These are phyloP conservation scores for Solanum hybrid DNA, from an alignment of 305 asterid species.

Conservation along the genomic window DNA sequence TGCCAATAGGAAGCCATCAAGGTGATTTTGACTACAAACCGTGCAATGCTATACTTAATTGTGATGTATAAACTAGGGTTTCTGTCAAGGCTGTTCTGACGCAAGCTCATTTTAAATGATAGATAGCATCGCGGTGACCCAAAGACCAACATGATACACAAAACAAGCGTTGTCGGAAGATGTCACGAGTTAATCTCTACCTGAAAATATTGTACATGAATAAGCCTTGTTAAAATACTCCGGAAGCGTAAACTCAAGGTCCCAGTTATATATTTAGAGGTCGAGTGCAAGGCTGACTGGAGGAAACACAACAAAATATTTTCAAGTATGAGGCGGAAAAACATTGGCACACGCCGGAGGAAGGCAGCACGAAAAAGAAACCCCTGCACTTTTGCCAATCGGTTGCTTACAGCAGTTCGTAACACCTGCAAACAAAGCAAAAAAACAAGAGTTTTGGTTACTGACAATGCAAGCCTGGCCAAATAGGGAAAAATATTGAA, in stretches of 20 bases:
- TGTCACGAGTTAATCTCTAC: conserved; percentile 26
- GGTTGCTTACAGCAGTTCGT: conserved; percentile 88
- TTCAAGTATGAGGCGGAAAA: conserved; percentile 86
- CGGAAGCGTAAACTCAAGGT: conserved; percentile 87
- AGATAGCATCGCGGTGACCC: background rate
- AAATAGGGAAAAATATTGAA: background rate
- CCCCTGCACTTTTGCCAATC: conserved; percentile 98
- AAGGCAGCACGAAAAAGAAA: conserved; percentile 94
- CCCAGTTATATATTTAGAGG: conserved; percentile 89
- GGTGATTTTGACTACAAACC: background rate
- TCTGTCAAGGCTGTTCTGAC: background rate
- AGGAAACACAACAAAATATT: conserved; percentile 80
- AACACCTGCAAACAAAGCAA: conserved; percentile 49
- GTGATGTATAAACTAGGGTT: background rate
- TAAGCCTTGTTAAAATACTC: conserved; percentile 73
- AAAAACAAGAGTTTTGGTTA: background rate
- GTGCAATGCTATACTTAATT: background rate
- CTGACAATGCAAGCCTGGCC: background rate
- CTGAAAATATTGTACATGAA: conserved; percentile 90
- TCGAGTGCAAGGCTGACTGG: conserved; percentile 83
- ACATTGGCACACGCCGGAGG: conserved; percentile 89
- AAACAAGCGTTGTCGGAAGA: background rate
- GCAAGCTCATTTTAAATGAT: background rate
- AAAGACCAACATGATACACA: conserved; percentile 2
- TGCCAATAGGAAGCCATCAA: background rate